These are phyloP conservation scores for Candida taoyuanica DNA, from an alignment of 805 yeast genomes.

Conservation along the genomic window DNA sequence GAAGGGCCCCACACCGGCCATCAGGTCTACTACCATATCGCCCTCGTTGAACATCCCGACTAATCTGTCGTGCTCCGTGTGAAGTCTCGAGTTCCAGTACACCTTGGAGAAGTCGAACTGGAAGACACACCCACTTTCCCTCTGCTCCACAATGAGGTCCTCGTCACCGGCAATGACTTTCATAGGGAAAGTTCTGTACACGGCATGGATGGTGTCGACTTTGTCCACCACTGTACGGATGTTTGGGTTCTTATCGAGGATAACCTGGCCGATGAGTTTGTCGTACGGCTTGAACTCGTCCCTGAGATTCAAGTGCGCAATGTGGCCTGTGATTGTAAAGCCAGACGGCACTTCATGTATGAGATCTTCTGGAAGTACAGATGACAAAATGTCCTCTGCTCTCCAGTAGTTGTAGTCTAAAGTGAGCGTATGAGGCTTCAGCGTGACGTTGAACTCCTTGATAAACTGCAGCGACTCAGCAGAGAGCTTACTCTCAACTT, in stretches of 20 bases:
- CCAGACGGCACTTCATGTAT: slow-evolving; percentile 81
- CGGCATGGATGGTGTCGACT: slow-evolving; percentile 78
- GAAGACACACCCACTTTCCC: slow-evolving; percentile 82
- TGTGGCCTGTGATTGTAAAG: slow-evolving; percentile 89
- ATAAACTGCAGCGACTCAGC: slow-evolving; percentile 42
- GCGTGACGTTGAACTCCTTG: slow-evolving; percentile 39
- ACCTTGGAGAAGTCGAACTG: slow-evolving; percentile 88
- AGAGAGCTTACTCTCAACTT: slow-evolving; percentile 37
- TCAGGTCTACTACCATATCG: slow-evolving; percentile 85
- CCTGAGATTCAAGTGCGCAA: slow-evolving; percentile 86
- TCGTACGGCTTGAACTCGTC: slow-evolving; percentile 84
- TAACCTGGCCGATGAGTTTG: slow-evolving; percentile 78
- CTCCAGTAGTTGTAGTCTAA: slow-evolving; percentile 82
- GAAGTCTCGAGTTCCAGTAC: slow-evolving; percentile 94
- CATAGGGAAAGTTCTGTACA: slow-evolving; percentile 91
- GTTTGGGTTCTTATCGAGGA: slow-evolving; percentile 71
- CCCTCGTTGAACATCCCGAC: slow-evolving; percentile 55
- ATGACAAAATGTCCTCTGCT: slow-evolving; percentile 75
- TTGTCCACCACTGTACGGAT: slow-evolving; percentile 90
- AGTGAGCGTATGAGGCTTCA: slow-evolving; percentile 49
- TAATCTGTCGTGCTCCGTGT: slow-evolving; percentile 87
- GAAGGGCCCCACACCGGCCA: slow-evolving; percentile 99
- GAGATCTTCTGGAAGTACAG: slow-evolving; percentile 70
- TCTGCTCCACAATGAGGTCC: slow-evolving; percentile 75
- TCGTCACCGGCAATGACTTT: slow-evolving; percentile 85